Base-by-base conservation (phyloP, 805 yeast genomes). In the Candida qinlingensis region DNA sequence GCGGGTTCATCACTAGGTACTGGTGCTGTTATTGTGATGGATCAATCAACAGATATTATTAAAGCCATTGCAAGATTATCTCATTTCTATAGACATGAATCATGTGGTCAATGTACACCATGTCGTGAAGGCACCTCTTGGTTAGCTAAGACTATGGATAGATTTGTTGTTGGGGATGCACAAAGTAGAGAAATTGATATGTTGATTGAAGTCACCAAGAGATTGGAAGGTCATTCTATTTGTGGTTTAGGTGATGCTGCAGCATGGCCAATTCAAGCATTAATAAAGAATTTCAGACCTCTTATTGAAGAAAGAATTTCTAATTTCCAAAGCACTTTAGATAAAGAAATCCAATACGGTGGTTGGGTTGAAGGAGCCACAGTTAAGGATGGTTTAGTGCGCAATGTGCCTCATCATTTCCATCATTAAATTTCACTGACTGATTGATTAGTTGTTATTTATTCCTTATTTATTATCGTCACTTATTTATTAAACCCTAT, bases 81-180 rank as follows among this genome's bases (percentile, higher is more conserved):
- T 40, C 81, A 86, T 40, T 88, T 88, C 68, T 88, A 87, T 74
- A 86, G 85, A 73, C 96, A 88, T 71, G 96, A 88, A 75, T 85
- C 94, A 7, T 88, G 96, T 72, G 96, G 96, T 51, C 96, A 88
- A 72, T 88, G 96, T 74, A 88, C 96, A 4, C 96, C 96, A 50
- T 88, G 96, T 72, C 81, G 96, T 67, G 96, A 88, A 71, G 96
- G 96, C 50, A 87, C 96, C 40, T 84, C 95, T 25, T 88, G 92
- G 85, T 73, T 88, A 59, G 73, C 76, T 51, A 85, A 80, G 70
- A 83, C 87, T 80, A 88, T 88, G 96, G 85, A 83, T 64, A 79
- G 96, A 64, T 79, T 88, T 66, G 79, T 73, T 53, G 69, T 70
- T 51, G 96, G 96, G 44, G 94, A 87, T 72, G 96, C 94, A 42